phyloP scores from a whole-genome alignment of 2,329 filamentous ascomycete genomes.

The Talaromyces sp. region DNA sequence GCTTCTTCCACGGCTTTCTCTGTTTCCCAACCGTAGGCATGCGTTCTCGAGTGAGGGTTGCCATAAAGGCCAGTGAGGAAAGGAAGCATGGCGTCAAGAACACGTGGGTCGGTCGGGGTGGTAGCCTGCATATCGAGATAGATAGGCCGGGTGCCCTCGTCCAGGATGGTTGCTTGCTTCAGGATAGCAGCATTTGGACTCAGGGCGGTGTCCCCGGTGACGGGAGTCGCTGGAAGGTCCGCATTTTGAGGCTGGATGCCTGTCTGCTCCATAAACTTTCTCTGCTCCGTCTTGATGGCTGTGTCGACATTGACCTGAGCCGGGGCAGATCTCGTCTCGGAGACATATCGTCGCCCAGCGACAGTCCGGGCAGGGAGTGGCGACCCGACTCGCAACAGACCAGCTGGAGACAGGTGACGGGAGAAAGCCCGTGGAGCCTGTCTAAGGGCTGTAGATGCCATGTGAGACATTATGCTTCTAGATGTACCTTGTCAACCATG shows the following conservation, averaged over 20 bases:
- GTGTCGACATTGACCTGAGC: conserved; percentile 77
- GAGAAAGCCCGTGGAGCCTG: conserved; percentile 62
- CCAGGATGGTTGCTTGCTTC: conserved; percentile 88
- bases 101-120: conserved; percentile 87
- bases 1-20: conserved; percentile 90
- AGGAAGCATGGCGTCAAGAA: conserved; percentile 94
- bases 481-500: conserved; percentile 17
- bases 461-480: conserved; percentile 52
- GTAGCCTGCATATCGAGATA: conserved; percentile 99
- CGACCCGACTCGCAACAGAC: conserved; percentile 33
- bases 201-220: conserved; percentile 63
- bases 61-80: conserved; percentile 91
- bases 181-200: conserved; percentile 79
- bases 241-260: conserved; percentile 52
- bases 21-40: conserved; percentile 98
- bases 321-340: conserved; percentile 63
- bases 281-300: conserved; percentile 80
- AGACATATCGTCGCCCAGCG: conserved; percentile 67
- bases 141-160: conserved; percentile 86
- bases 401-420: conserved; percentile 42
- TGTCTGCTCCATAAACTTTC: conserved; percentile 62
- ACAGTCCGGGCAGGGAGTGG: conserved; percentile 33
- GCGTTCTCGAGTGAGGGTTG: conserved; percentile 94
- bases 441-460: conserved; percentile 61
- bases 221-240: conserved; percentile 54